Conservation (phyloP, 371 early-diverging fungal genomes). For the Syncephalastrum racemosum region DNA sequence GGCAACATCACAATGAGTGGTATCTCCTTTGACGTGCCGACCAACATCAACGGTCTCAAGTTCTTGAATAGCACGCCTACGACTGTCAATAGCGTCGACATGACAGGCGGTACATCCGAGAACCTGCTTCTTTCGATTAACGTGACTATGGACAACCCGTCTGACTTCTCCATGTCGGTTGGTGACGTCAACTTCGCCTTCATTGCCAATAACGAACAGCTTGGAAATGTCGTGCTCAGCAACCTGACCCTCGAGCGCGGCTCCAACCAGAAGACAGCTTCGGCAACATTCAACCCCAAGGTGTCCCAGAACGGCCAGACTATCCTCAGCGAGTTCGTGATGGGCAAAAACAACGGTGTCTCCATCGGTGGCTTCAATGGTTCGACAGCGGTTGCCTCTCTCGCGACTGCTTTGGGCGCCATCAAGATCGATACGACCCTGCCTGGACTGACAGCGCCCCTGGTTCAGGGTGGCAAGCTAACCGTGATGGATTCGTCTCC, state of each 20-base stretch:
- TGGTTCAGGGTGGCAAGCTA: constrained; percentile 49
- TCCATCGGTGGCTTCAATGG: constrained; percentile 45
- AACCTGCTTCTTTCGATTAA: constrained; percentile 53
- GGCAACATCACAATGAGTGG: constrained; percentile 58
- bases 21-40: constrained; percentile 57
- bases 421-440: constrained; percentile 48
- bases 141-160: constrained; percentile 61
- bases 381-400: constrained; percentile 50
- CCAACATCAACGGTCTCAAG: constrained; percentile 56
- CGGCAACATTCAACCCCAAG: constrained; percentile 53
- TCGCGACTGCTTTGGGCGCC: constrained; percentile 42
- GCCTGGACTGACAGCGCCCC: constrained; percentile 52
- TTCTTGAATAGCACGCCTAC: constrained; percentile 61
- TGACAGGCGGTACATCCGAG: constrained; percentile 53
- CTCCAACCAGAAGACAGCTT: constrained; percentile 42
- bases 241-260: constrained; percentile 51
- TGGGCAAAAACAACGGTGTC: constrained; percentile 52
- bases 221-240: constrained; percentile 52
- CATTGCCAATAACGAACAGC: constrained; percentile 32
- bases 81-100: constrained; percentile 56
- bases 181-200: constrained; percentile 54
- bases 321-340: constrained; percentile 52
- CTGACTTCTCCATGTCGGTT: constrained; percentile 54
- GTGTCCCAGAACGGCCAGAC: constrained; percentile 48
- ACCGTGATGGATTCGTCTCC: constrained; percentile 46